Conservation (phyloP, 176 grass and related monocot genomes). For the Aegilops bicornis region DNA sequence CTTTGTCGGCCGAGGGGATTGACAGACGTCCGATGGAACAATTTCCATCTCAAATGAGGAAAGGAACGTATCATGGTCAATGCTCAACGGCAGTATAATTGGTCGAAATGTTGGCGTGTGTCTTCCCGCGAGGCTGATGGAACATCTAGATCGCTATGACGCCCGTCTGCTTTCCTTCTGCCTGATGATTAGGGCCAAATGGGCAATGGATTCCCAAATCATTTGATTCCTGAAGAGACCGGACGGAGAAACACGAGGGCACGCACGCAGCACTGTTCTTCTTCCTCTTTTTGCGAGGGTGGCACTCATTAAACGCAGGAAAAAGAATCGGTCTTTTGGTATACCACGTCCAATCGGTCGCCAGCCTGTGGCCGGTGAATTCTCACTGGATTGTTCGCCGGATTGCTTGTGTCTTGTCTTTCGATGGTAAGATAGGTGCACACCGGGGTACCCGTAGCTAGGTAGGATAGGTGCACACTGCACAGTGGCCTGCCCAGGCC, state of each 20-base stretch:
- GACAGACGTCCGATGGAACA: too few species aligned
- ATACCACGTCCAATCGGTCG: background rate
- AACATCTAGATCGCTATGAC: conserved; percentile 6
- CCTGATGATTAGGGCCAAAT: conserved; percentile 32
- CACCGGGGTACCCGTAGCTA: too few species aligned
- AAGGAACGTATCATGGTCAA: background rate
- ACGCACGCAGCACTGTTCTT: background rate
- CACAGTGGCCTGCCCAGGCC: background rate
- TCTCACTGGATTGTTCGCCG: background rate
- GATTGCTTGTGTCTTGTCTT: background rate
- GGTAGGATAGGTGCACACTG: too few species aligned
- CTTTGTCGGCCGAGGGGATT: background rate
- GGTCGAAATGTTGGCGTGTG: background rate
- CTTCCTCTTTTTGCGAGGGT: background rate
- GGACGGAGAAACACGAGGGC: background rate
- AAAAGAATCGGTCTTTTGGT: background rate
- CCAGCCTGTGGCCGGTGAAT: background rate
- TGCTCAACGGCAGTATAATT: background rate
- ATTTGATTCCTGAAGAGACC: conserved; percentile 18
- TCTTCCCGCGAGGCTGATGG: background rate
- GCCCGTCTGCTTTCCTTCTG: conserved; percentile 26
- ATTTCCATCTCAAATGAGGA: too few species aligned
- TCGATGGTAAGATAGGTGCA: too few species aligned
- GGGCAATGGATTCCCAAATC: conserved; percentile 29
- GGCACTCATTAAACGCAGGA: background rate